Percentiles rank a stretch among this genome's conserved stretches.
These are phyloP conservation scores for Peribolospora baueri DNA, from an alignment of 768 basidiomycete species.

Conservation along the genomic window DNA sequence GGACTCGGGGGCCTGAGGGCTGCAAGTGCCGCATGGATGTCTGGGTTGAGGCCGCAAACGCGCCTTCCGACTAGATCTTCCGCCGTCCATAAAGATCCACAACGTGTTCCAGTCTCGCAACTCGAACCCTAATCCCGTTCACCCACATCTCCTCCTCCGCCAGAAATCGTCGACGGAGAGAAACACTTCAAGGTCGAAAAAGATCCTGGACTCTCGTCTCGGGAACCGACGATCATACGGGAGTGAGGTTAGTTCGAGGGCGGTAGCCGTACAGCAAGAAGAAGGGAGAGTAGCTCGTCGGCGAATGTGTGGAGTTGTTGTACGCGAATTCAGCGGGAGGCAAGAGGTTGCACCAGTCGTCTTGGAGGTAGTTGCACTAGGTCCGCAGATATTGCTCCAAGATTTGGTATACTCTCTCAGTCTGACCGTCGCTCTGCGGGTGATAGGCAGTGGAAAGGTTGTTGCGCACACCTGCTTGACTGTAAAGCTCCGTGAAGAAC, in stretches of 20 bases:
- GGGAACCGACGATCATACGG: no score
- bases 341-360: constrained; percentile 23
- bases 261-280: constrained; percentile 6
- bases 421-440: constrained; percentile 25
- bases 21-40: no score
- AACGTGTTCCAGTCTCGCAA: constrained; percentile 23
- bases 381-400: constrained; percentile 23
- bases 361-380: constrained; percentile 19
- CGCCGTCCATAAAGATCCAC: constrained; percentile 19
- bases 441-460: constrained; percentile 25
- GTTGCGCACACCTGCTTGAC: no score
- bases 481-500: no score
- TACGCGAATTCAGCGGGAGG: constrained; percentile 19
- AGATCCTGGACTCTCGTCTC: background rate
- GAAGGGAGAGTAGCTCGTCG: constrained; percentile 19
- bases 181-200: background rate
- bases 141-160: constrained; percentile 9
- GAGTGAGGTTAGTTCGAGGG: no score
- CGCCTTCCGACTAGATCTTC: constrained; percentile 19
- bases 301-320: constrained; percentile 17
- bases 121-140: background rate
- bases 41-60: no score
- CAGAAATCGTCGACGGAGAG: background rate
- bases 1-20: background rate
- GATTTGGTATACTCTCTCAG: constrained; percentile 23